These are phyloP conservation scores for Quercus berberidifolia DNA, from an alignment of 306 rosid genomes.

Conservation along the genomic window DNA sequence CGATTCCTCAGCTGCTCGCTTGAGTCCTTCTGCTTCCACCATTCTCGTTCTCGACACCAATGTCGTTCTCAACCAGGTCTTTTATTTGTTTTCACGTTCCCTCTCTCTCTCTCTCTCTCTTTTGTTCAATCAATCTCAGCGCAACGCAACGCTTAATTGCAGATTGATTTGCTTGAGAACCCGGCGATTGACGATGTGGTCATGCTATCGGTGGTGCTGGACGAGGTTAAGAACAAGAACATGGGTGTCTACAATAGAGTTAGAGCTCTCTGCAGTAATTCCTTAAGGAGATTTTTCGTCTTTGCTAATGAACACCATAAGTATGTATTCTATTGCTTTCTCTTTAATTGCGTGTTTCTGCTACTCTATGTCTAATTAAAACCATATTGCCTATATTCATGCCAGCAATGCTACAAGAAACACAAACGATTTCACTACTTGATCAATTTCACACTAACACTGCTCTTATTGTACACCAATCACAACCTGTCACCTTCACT, in stretches of 20 bases:
- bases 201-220: conserved; percentile 74
- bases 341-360: too few species aligned
- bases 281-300: conserved; percentile 66
- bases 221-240: conserved; percentile 85
- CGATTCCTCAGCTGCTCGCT: conserved; percentile 54
- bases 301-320: conserved; percentile 90
- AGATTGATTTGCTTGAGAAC: conserved; percentile 98
- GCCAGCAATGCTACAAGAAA: too few species aligned
- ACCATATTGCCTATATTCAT: too few species aligned
- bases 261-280: conserved; percentile 65
- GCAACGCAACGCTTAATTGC: background rate
- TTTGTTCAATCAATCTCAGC: too few species aligned
- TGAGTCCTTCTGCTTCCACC: conserved; percentile 53
- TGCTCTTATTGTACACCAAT: too few species aligned
- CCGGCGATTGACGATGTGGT: conserved; percentile 81
- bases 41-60: conserved; percentile 85
- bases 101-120: too few species aligned
- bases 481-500: too few species aligned
- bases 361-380: too few species aligned
- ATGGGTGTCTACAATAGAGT: conserved; percentile 72
- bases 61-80: conserved; percentile 85
- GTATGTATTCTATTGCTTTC: conserved; percentile 24
- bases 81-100: background rate
- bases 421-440: too few species aligned
- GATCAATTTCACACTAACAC: too few species aligned